These are phyloP conservation scores for Backusella circina DNA, from an alignment of 192 early-diverging fungal genomes.

Conservation along the genomic window DNA sequence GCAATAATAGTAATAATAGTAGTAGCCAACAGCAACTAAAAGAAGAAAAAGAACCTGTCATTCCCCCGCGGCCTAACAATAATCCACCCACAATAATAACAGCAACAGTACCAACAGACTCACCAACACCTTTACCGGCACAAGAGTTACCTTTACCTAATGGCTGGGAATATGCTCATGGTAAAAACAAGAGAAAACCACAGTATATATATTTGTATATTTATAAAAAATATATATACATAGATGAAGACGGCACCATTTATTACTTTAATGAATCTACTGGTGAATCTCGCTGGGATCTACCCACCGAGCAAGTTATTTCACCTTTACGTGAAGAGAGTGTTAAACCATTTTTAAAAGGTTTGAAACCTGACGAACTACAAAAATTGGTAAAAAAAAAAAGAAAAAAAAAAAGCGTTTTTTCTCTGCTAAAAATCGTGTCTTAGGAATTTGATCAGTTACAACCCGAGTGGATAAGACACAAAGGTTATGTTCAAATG, in stretches of 20 bases:
- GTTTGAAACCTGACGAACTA: constrained; percentile 11
- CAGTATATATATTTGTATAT: not conserved
- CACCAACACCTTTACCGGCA: not conserved
- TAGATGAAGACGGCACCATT: constrained; percentile 44
- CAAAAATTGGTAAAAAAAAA: constrained; percentile 23
- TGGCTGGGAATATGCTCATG: constrained; percentile 43
- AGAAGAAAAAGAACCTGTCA: not conserved
- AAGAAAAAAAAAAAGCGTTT: not conserved
- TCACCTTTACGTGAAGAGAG: not conserved
- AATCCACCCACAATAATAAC: not conserved
- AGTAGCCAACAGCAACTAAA: not conserved
- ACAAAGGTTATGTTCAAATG: constrained; percentile 43
- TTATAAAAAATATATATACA: not conserved
- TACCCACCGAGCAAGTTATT: constrained; percentile 11
- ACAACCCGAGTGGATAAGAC: constrained; percentile 32
- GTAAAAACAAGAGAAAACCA: constrained; percentile 15
- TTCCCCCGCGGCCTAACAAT: not conserved
- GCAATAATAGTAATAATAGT: not conserved
- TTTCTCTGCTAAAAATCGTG: too few species aligned
- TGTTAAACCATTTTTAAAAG: not conserved
- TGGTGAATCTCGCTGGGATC: constrained; percentile 48
- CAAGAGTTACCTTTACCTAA: constrained; percentile 29
- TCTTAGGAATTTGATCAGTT: constrained; percentile 41
- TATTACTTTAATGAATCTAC: constrained; percentile 54
- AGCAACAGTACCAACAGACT: not conserved